Evolutionary conservation across 1,139 yeast genomes (phyloP).

Genomic region (Geotrichum klebahnii): DNA sequence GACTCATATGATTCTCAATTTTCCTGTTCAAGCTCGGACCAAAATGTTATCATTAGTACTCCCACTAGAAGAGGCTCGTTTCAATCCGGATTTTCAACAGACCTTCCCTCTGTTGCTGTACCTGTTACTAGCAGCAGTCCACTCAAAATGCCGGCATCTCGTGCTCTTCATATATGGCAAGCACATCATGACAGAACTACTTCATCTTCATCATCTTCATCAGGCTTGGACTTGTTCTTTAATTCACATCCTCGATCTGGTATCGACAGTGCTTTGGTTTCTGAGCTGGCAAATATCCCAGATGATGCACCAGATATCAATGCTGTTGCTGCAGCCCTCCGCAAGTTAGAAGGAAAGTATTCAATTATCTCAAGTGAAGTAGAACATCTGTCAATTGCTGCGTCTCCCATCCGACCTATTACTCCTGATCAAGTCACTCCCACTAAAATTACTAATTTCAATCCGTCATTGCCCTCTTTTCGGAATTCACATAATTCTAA

Average conservation of each 20-base stretch:
- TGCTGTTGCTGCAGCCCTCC: conserved; percentile 72
- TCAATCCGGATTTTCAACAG: too few relatives aligned
- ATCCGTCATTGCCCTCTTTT: not conserved
- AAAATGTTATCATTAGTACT: too few relatives aligned
- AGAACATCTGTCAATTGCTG: conserved; percentile 9
- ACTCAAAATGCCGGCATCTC: too few relatives aligned
- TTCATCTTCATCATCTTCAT: not conserved
- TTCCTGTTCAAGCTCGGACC: too few relatives aligned
- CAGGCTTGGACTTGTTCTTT: not conserved
- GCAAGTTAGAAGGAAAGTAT: conserved; percentile 78
- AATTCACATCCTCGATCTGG: conserved; percentile 23
- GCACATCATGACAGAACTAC: not conserved
- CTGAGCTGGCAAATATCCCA: conserved; percentile 60
- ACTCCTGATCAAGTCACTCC: not conserved
- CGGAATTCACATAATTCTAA: conserved; percentile 1
- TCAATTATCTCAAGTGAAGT: conserved; percentile 36
- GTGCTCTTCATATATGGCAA: conserved; percentile 1
- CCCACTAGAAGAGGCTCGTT: too few relatives aligned
- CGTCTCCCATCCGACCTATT: not conserved
- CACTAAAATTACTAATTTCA: too few relatives aligned
- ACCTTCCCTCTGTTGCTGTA: too few relatives aligned
- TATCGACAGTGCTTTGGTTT: conserved; percentile 30
- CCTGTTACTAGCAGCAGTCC: too few relatives aligned
- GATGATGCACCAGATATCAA: conserved; percentile 65
- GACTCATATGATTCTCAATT: conserved; percentile 16